These are phyloP conservation scores for Rhizophora mangle DNA, from an alignment of 345 rosid genomes.

Conservation along the genomic window DNA sequence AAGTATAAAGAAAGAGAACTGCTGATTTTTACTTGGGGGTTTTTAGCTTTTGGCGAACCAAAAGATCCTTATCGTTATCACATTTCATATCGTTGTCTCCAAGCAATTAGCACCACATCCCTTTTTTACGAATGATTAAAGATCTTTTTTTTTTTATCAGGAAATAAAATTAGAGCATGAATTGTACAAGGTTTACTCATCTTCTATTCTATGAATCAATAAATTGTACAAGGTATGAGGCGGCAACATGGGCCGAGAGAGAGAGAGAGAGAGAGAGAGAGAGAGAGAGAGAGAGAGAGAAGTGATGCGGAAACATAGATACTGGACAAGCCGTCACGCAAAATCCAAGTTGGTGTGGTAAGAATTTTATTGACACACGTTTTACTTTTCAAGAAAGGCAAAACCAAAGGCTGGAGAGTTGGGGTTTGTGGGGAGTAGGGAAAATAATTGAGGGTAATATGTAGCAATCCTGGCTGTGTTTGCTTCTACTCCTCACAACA, in stretches of 20 bases:
- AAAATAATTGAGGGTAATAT: conserved; percentile 30
- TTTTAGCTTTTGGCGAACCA: no score
- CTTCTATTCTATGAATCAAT: no score
- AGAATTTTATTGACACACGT: conserved; percentile 12
- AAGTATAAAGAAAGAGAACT: no score
- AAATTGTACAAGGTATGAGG: conserved; percentile 5
- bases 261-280: no score
- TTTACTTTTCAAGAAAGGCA: conserved; percentile 29
- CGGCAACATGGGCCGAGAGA: conserved; percentile 8
- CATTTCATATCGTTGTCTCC: background rate
- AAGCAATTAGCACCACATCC: background rate
- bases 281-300: background rate
- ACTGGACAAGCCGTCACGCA: conserved; percentile 20
- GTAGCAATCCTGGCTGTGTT: conserved; percentile 57
- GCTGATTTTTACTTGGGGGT: no score
- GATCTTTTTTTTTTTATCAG: no score
- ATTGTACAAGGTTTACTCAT: no score
- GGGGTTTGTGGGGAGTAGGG: conserved; percentile 18
- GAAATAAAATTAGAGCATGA: no score
- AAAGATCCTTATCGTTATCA: background rate
- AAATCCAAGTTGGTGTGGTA: conserved; percentile 29
- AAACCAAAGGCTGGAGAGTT: conserved; percentile 1
- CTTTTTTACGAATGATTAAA: no score
- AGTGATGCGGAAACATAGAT: background rate
- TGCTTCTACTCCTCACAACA: conserved; percentile 49